These are phyloP conservation scores for Cutaneotrichosporon curvatum DNA, from an alignment of 1,284 basidiomycete species.

Conservation along the genomic window DNA sequence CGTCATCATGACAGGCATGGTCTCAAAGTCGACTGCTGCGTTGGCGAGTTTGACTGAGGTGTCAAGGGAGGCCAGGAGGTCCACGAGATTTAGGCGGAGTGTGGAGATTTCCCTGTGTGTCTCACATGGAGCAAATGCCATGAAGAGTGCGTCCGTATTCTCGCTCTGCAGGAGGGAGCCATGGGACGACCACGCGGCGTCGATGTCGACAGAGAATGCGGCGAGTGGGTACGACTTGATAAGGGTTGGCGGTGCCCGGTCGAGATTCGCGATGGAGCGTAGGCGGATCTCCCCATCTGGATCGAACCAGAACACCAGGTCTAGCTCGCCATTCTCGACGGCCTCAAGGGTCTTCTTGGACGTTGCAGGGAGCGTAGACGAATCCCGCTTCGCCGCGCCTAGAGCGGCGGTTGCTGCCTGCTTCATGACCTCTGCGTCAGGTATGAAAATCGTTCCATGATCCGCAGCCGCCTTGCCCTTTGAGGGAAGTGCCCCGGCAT, in stretches of 20 bases:
- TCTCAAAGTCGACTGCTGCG: constrained; percentile 10
- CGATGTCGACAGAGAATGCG: constrained; percentile 45
- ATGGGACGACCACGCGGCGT: constrained; percentile 47
- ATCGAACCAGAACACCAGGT: constrained; percentile 66
- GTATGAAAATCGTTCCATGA: constrained; percentile 28
- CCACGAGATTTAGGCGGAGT: constrained; percentile 15
- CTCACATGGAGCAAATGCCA: constrained; percentile 14
- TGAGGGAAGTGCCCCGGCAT: background rate
- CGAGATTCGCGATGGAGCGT: constrained; percentile 71
- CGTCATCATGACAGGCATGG: constrained; percentile 23
- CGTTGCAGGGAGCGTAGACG: background rate
- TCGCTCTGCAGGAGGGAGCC: constrained; percentile 52
- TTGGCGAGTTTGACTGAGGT: constrained; percentile 7
- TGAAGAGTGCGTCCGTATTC: constrained; percentile 52
- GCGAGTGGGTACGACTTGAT: constrained; percentile 67
- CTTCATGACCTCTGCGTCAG: constrained; percentile 27
- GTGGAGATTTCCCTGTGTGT: constrained; percentile 9
- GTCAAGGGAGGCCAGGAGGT: constrained; percentile 19
- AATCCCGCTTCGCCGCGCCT: constrained; percentile 46
- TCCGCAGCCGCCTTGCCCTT: constrained; percentile 13
- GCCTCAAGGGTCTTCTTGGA: constrained; percentile 23
- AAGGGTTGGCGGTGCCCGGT: constrained; percentile 78
- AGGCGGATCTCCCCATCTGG: constrained; percentile 64
- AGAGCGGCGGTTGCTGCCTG: constrained; percentile 15
- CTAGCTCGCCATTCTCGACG: constrained; percentile 60